Evolutionary conservation across 2,329 filamentous ascomycete species (phyloP).

Genomic region (Clonostachys rhizophaga): DNA sequence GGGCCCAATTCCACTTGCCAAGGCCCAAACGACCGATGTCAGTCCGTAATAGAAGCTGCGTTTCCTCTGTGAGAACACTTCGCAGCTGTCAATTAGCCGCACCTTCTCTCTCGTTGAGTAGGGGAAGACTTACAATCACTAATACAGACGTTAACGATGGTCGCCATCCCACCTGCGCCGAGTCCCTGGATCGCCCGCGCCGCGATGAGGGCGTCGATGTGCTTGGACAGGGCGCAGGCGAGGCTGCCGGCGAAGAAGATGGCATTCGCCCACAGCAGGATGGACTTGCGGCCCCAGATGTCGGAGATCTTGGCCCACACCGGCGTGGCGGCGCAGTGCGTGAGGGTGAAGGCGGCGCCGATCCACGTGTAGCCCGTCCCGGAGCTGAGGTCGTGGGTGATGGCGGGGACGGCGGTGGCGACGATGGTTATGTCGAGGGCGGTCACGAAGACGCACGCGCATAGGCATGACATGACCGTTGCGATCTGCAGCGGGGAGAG

Average conservation of each 20-base stretch:
- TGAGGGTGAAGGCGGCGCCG: constrained; percentile 67
- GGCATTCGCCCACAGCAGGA: constrained; percentile 38
- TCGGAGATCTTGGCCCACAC: constrained; percentile 65
- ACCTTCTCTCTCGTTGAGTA: background rate
- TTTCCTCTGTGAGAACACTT: constrained; percentile 39
- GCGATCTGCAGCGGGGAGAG: constrained; percentile 7
- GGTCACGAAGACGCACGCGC: constrained; percentile 32
- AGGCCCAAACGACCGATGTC: constrained; percentile 62
- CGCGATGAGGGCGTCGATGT: constrained; percentile 27
- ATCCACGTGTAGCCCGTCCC: constrained; percentile 73
- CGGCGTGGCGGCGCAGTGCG: constrained; percentile 60
- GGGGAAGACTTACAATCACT: constrained; percentile 9
- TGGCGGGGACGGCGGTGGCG: constrained; percentile 57
- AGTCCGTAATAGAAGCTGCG: constrained; percentile 53
- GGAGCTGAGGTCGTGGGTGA: constrained; percentile 52
- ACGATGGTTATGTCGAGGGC: constrained; percentile 53
- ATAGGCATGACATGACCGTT: constrained; percentile 29
- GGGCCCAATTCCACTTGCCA: constrained; percentile 62
- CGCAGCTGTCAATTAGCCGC: constrained; percentile 8
- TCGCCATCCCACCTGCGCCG: constrained; percentile 45
- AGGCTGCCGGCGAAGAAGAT: constrained; percentile 49
- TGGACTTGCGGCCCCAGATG: constrained; percentile 52
- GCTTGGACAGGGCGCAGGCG: constrained; percentile 28
- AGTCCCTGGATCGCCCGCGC: constrained; percentile 44
- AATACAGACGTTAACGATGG: constrained; percentile 48